Conservation (phyloP, 352 stramenopile species). For the Aphanomyces astaci region DNA sequence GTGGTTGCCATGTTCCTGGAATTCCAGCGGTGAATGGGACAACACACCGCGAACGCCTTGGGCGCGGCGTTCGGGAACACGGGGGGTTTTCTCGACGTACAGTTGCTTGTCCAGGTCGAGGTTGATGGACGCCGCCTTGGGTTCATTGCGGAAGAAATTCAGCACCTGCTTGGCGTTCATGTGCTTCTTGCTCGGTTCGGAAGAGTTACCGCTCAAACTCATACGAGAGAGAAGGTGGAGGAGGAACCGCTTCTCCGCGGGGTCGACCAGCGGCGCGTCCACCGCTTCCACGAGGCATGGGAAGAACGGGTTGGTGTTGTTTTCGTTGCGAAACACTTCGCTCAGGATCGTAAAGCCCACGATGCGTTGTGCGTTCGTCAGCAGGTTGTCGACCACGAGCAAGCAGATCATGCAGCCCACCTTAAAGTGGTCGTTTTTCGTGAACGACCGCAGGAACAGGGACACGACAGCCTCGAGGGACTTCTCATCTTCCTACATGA, state of each 20-base stretch:
- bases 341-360: conserved; percentile 81
- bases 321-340: conserved; percentile 78
- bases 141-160: conserved; percentile 19
- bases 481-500: conserved; percentile 79
- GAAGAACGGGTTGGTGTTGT: conserved; percentile 78
- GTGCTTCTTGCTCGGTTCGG: conserved; percentile 22
- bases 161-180: conserved; percentile 22
- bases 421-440: conserved; percentile 86
- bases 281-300: conserved; percentile 79
- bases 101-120: conserved; percentile 30
- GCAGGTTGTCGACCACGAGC: conserved; percentile 84
- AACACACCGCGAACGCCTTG: conserved; percentile 73
- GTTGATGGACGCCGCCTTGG: conserved; percentile 15
- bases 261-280: conserved; percentile 51
- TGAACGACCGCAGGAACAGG: conserved; percentile 70
- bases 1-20: conserved; percentile 81
- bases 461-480: conserved; percentile 60
- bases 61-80: conserved; percentile 65
- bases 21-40: conserved; percentile 67
- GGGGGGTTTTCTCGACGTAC: conserved; percentile 70
- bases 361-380: conserved; percentile 81
- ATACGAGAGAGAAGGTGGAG: conserved; percentile 42
- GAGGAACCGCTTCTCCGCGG: conserved; percentile 75
- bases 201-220: neutral
- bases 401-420: conserved; percentile 86